phyloP scores from a whole-genome alignment of 2,329 filamentous ascomycete species.

The Colletotrichum spinosum region DNA sequence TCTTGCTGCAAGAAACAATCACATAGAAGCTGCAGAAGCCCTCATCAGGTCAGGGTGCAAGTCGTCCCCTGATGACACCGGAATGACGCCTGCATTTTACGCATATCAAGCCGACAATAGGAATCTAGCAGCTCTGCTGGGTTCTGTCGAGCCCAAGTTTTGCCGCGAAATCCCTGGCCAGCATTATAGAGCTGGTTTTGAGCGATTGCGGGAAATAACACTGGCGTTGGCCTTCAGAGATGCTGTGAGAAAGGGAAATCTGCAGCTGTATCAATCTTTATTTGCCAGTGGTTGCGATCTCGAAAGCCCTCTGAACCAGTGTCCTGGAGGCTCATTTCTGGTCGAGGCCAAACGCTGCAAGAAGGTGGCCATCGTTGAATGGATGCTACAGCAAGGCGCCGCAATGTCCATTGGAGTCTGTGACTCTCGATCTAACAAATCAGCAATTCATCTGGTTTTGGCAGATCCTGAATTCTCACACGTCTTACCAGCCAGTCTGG shows the following conservation, averaged over 20 bases:
- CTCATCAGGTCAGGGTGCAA: neutral
- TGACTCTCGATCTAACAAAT: accelerated
- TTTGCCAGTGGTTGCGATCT: neutral
- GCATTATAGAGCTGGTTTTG: neutral
- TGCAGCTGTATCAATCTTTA: neutral
- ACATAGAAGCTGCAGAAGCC: neutral
- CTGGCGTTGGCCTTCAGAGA: neutral
- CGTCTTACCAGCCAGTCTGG: neutral
- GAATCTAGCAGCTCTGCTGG: neutral
- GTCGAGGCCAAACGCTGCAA: neutral
- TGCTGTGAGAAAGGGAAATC: neutral
- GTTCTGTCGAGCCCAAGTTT: neutral
- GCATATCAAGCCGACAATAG: neutral
- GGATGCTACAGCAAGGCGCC: neutral
- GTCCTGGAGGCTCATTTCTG: neutral
- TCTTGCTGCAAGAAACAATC: neutral
- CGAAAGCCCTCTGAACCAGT: neutral
- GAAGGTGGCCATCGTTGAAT: neutral
- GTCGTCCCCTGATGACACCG: neutral
- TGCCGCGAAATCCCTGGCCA: neutral
- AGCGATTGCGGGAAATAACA: neutral
- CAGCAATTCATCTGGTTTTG: neutral
- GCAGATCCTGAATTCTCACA: neutral
- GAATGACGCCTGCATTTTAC: neutral
- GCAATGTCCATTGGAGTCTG: neutral